Evolutionary conservation across 2,329 filamentous ascomycete genomes (phyloP).

Genomic region (Talaromyces islandicus): DNA sequence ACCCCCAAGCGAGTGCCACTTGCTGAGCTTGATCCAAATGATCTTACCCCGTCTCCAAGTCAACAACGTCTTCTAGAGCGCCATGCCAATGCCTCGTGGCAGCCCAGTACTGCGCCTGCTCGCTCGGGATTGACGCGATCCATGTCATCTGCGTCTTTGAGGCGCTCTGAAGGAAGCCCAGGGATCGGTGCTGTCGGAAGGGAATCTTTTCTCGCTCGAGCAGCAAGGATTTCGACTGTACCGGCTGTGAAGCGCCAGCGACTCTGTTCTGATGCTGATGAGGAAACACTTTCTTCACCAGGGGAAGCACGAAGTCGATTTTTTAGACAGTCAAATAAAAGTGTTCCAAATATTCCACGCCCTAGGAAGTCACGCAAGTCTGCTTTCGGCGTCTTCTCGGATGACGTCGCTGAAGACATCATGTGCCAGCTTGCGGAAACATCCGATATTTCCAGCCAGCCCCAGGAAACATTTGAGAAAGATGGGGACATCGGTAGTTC

Average conservation of each 20-base stretch:
- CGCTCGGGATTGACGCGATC: constrained; percentile 22
- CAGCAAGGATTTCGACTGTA: constrained; percentile 35
- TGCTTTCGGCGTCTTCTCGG: constrained; percentile 46
- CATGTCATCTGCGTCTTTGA: constrained; percentile 27
- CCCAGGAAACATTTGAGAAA: constrained; percentile 2
- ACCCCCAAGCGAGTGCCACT: constrained; percentile 58
- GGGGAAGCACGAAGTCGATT: constrained; percentile 42
- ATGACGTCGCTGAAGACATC: constrained; percentile 47
- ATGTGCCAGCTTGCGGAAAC: constrained; percentile 41
- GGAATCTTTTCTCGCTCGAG: constrained; percentile 33
- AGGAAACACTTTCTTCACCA: constrained; percentile 24
- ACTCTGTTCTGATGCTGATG: constrained; percentile 44
- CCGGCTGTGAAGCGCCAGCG: constrained; percentile 47
- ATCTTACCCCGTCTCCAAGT: constrained; percentile 60
- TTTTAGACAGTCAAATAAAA: constrained; percentile 35
- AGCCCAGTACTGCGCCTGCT: constrained; percentile 42
- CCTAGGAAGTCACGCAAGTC: constrained; percentile 39
- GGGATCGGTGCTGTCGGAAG: constrained; percentile 36
- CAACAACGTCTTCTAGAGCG: constrained; percentile 55
- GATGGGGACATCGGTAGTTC: not conserved
- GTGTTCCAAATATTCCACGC: constrained; percentile 26
- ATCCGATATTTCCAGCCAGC: constrained; percentile 2
- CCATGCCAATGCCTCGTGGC: constrained; percentile 51
- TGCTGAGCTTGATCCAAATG: constrained; percentile 62
- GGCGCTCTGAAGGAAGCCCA: constrained; percentile 33